Evolutionary conservation across 2,329 filamentous ascomycete species (phyloP).

Genomic region (Botryotinia convoluta): DNA sequence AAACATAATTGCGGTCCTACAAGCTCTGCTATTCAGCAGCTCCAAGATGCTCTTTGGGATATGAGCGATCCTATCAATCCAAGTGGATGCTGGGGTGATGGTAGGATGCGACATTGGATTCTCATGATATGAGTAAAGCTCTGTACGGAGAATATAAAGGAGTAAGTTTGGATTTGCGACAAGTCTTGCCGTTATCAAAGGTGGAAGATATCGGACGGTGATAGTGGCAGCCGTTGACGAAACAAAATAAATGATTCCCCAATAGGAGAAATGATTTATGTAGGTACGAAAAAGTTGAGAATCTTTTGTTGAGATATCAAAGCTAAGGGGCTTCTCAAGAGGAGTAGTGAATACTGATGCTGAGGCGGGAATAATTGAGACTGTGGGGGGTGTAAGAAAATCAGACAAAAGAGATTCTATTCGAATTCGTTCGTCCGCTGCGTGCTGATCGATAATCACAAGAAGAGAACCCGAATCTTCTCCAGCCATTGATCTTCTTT

Average conservation of each 20-base stretch:
- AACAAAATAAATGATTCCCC: conserved; percentile 65
- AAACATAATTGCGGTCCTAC: conserved; percentile 82
- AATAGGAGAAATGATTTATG: conserved; percentile 58
- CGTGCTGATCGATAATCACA: conserved; percentile 87
- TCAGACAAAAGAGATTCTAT: conserved; percentile 70
- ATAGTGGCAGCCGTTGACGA: conserved; percentile 37
- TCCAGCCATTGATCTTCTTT: neutral
- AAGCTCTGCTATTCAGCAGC: conserved; percentile 71
- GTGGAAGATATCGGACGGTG: conserved; percentile 60
- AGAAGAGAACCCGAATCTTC: conserved; percentile 45
- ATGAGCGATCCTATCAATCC: conserved; percentile 61
- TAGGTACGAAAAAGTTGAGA: conserved; percentile 53
- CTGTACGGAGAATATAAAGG: conserved; percentile 69
- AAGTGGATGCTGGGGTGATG: conserved; percentile 39
- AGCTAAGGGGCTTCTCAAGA: conserved; percentile 56
- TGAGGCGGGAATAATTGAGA: neutral
- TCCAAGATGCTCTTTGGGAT: conserved; percentile 77
- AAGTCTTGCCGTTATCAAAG: conserved; percentile 73
- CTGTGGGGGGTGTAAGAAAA: conserved; percentile 44
- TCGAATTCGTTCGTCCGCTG: conserved; percentile 83
- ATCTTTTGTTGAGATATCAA: conserved; percentile 65
- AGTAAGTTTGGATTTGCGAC: conserved; percentile 67
- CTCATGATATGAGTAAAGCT: conserved; percentile 61
- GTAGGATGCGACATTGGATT: conserved; percentile 6
- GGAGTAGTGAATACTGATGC: conserved; percentile 38